Evolutionary conservation across 129 eudicot species (phyloP).

Genomic region (Glebionis coronaria): DNA sequence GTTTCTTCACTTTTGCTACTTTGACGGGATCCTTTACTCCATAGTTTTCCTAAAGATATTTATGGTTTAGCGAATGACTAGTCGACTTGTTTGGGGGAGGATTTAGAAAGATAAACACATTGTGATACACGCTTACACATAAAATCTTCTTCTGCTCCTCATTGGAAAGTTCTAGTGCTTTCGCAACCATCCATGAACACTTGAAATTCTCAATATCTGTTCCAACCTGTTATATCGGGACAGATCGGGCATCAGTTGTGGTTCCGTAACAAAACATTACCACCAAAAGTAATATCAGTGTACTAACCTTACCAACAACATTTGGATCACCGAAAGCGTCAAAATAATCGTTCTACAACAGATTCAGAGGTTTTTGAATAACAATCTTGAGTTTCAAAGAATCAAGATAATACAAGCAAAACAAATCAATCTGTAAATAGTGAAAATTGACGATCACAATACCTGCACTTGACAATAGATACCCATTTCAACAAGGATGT

Average conservation of each 20-base stretch:
- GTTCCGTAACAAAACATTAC: background rate
- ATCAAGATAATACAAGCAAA: no score
- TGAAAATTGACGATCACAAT: no score
- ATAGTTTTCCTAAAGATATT: conserved; percentile 52
- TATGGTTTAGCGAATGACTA: background rate
- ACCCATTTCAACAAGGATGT: no score
- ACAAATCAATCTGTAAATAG: no score
- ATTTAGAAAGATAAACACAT: background rate
- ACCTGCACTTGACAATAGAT: no score
- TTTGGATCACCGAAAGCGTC: no score
- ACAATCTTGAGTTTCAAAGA: no score
- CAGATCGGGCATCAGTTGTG: background rate
- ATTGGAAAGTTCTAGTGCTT: conserved; percentile 58
- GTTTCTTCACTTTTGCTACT: conserved; percentile 62
- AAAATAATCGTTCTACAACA: no score
- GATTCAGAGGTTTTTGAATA: no score
- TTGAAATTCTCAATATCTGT: conserved; percentile 64
- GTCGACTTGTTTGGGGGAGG: background rate
- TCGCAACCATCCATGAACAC: conserved; percentile 84
- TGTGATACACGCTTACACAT: conserved; percentile 28
- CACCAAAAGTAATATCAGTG: no score
- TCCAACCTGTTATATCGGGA: conserved; percentile 45
- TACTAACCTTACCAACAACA: no score
- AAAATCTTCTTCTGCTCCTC: conserved; percentile 62
- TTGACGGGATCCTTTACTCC: conserved; percentile 56